These are phyloP conservation scores for Aspergillus sergii DNA, from an alignment of 2,329 filamentous ascomycete species.

Conservation along the genomic window DNA sequence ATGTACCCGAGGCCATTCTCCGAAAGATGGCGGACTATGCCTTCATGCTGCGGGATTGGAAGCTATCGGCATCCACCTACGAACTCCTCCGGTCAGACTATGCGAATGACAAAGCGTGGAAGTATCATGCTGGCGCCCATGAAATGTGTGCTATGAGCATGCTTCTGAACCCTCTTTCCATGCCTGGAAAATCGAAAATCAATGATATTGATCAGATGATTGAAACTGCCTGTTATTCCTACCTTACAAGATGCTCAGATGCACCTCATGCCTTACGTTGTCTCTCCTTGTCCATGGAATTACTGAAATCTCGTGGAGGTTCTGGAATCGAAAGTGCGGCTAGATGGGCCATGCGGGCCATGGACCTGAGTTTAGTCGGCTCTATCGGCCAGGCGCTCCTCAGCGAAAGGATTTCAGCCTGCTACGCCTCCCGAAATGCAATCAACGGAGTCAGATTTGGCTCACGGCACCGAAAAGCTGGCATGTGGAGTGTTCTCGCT, in stretches of 20 bases:
- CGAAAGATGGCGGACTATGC: conserved; percentile 92
- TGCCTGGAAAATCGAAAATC: conserved; percentile 73
- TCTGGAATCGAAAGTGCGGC: conserved; percentile 83
- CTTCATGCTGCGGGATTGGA: conserved; percentile 97
- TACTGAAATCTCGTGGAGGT: conserved; percentile 78
- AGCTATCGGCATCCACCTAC: conserved; percentile 87
- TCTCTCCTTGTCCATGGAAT: conserved; percentile 74
- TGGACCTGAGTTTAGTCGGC: conserved; percentile 77
- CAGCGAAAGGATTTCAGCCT: conserved; percentile 82
- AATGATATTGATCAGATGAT: conserved; percentile 86
- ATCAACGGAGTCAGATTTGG: conserved; percentile 70
- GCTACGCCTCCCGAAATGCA: conserved; percentile 75
- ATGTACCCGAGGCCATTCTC: conserved; percentile 85
- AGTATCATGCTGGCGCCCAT: conserved; percentile 87
- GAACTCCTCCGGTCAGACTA: conserved; percentile 88
- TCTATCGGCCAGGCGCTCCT: conserved; percentile 77
- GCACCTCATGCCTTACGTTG: conserved; percentile 80
- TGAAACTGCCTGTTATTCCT: conserved; percentile 89
- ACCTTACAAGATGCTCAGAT: conserved; percentile 78
- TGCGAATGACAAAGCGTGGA: conserved; percentile 95
- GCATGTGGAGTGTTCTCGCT: conserved; percentile 82
- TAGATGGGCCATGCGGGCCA: conserved; percentile 76
- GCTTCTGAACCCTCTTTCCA: conserved; percentile 72
- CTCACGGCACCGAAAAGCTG: conserved; percentile 77
- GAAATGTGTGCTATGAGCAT: conserved; percentile 91